Evolutionary conservation across 2,329 filamentous ascomycete genomes (phyloP), one percentile per base, ranked within the genome.

Genomic region (Colletotrichum limetticola): DNA sequence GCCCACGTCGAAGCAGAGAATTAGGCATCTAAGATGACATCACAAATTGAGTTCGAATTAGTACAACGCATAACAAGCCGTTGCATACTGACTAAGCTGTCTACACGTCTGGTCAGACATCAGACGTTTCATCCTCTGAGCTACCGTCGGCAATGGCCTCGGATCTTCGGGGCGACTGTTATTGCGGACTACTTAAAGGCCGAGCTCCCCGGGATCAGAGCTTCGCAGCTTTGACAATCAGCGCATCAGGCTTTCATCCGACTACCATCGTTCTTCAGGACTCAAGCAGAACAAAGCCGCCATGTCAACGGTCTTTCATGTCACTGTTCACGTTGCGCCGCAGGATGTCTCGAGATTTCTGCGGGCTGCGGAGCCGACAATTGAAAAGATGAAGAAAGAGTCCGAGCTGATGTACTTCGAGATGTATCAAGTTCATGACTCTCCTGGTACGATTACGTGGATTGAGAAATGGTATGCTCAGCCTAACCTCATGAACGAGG

Each of bases 281-380:
- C 22, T 35, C 46, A 28, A 49, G 11, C n/a, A 19, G 14, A 16
- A 26, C 14, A 8, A 11, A 46, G 22, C 4, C 5, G 37, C 28
- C 8, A 72, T 72, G 70, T 62, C 70, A n/a, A 72, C 70, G 2
- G 70, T 72, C 32, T 72, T 72, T 5, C 70, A 72, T 2, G 70
- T 72, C 8, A 72, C 70, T 8, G 66, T 72, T 16, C 66, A 72
- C 12, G 70, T 72, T 16, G 37, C n/a, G 26, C 70, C 70, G 4
- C 26, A 66, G n/a, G 59, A 72, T 32, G 66, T 72, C 14, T n/a
- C 70, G 5, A 58, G 70, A 22, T 72, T 72, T 3, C 53, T 72
- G 12, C 52, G 59, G 11, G 66, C 32, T 3, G 52, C 70, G 0
- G 70, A 72, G 55, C 70, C 70, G 9, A 72, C 70, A 6, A 72